These are phyloP conservation scores for Fusarium sulawesiense DNA, from an alignment of 2,329 filamentous ascomycete species.

Conservation along the genomic window DNA sequence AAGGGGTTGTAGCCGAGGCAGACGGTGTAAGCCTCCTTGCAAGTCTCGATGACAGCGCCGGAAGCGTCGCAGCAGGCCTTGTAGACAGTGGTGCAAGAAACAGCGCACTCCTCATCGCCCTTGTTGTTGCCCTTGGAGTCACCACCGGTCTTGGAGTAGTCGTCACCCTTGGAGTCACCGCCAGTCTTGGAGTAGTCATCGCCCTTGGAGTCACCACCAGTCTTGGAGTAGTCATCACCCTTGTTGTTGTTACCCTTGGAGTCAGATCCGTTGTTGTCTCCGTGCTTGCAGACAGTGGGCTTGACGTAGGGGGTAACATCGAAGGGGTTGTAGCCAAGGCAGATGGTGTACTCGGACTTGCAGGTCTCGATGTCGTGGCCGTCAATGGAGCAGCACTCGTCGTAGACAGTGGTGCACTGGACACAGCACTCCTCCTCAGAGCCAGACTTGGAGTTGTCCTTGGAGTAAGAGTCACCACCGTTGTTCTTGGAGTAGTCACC, in stretches of 20 bases:
- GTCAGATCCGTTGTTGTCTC: neutral
- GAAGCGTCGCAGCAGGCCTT: slow-evolving; percentile 28
- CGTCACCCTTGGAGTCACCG: neutral
- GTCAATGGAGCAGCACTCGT: slow-evolving; percentile 21
- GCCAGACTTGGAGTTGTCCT: neutral
- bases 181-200: neutral
- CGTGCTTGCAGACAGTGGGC: slow-evolving; percentile 35
- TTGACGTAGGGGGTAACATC: slow-evolving; percentile 20
- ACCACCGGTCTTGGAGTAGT: neutral
- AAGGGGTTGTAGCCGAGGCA: slow-evolving; percentile 36
- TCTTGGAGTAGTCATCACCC: neutral
- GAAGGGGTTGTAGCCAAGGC: slow-evolving; percentile 33
- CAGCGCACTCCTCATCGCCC: slow-evolving; percentile 20
- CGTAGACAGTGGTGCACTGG: slow-evolving; percentile 28
- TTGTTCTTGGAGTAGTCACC: neutral
- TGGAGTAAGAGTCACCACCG: neutral
- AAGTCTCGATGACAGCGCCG: slow-evolving; percentile 25
- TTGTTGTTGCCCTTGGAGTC: neutral
- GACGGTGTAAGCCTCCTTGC: slow-evolving; percentile 27
- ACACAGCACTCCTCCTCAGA: slow-evolving; percentile 32
- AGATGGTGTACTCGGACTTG: slow-evolving; percentile 24
- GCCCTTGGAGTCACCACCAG: neutral
- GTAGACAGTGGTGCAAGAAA: slow-evolving; percentile 27
- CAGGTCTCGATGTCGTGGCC: slow-evolving; percentile 24
- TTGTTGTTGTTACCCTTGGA: slow-evolving; percentile 1